Evolutionary conservation across 768 basidiomycete genomes (phyloP), one percentile per base, ranked within the genome.

Genomic region (Mycena leptocephala): DNA sequence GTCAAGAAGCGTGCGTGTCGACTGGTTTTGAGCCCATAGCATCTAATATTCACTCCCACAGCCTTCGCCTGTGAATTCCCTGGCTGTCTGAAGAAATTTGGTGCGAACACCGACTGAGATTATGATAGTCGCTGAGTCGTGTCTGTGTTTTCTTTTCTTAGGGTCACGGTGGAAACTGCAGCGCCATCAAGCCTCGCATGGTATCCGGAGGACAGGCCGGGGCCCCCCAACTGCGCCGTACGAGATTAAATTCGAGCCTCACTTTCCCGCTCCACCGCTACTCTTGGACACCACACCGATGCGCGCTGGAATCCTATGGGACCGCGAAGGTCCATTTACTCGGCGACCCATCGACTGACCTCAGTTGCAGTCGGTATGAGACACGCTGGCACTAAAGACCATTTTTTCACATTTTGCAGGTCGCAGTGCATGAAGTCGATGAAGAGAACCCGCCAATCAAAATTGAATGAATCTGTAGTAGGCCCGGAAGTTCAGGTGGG

Each of bases 311-410:
- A 9, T 73, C 9, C 14, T 51, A 2, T 73, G 72, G 72, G 64
- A 66, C 32, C 5, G 18, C 11, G 64, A 73, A 10, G 72, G 72
- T 6, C 72, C 72, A 5, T 56, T 73, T 28, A 28, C 46, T 20
- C 35, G 20, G 24, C 72, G 64, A n/a, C n/a, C n/a, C n/a, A n/a
- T n/a, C n/a, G n/a, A n/a, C n/a, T n/a, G n/a, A n/a, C n/a, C n/a
- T n/a, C n/a, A n/a, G n/a, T n/a, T n/a, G n/a, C n/a, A n/a, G n/a
- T n/a, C n/a, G n/a, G n/a, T n/a, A n/a, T n/a, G n/a, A n/a, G n/a
- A n/a, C n/a, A n/a, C n/a, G n/a, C n/a, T n/a, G n/a, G n/a, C n/a
- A n/a, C n/a, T n/a, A n/a, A n/a, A n/a, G n/a, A n/a, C n/a, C n/a
- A n/a, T n/a, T n/a, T n/a, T n/a, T n/a, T n/a, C n/a, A n/a, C n/a